A percentile compares a stretch with the other conserved stretches of the same genome.
Evolutionary conservation across 2,329 filamentous ascomycete genomes (phyloP).

Genomic region (Leptodontidium sp.): DNA sequence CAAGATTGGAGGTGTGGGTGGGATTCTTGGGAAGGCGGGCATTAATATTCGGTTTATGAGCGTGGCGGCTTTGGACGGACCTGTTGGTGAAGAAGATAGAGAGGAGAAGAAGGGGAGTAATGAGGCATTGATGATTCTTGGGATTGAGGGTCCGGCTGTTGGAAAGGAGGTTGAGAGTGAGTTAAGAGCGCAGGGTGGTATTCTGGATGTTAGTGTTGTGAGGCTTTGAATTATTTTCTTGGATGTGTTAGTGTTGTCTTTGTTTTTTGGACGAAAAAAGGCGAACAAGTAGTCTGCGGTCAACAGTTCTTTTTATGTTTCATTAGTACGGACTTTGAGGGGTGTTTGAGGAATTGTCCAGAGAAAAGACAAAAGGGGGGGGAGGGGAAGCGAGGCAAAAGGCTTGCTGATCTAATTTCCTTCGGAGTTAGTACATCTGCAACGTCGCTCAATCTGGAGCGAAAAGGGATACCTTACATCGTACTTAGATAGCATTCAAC

Average conservation of each 20-base stretch:
- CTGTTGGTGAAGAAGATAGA: conserved; percentile 30
- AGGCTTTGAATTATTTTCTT: conserved; percentile 36
- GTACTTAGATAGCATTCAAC: conserved; percentile 7
- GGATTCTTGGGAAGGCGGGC: conserved; percentile 70
- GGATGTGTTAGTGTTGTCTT: not conserved
- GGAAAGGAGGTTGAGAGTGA: conserved; percentile 62
- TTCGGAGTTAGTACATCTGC: not conserved
- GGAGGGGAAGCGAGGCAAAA: too few species aligned
- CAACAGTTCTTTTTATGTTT: too few species aligned
- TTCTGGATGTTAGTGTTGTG: conserved; percentile 63
- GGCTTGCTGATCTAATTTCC: too few species aligned
- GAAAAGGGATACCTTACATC: not conserved
- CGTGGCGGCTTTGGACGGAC: conserved; percentile 61
- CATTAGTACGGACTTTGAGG: too few species aligned
- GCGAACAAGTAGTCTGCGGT: too few species aligned
- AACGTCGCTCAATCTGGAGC: not conserved
- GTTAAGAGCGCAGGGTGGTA: conserved; percentile 59
- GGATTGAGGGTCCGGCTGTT: conserved; percentile 70
- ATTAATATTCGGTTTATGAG: conserved; percentile 87
- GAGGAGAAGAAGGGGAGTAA: conserved; percentile 50
- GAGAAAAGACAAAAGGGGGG: not conserved
- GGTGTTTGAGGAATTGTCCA: not conserved
- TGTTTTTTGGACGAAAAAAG: not conserved
- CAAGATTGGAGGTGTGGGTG: conserved; percentile 83
- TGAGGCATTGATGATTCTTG: conserved; percentile 84